Evolutionary conservation across 768 basidiomycete species (phyloP), one percentile per base, ranked within the genome.

Genomic region (Cantharellus cinnabarinus): DNA sequence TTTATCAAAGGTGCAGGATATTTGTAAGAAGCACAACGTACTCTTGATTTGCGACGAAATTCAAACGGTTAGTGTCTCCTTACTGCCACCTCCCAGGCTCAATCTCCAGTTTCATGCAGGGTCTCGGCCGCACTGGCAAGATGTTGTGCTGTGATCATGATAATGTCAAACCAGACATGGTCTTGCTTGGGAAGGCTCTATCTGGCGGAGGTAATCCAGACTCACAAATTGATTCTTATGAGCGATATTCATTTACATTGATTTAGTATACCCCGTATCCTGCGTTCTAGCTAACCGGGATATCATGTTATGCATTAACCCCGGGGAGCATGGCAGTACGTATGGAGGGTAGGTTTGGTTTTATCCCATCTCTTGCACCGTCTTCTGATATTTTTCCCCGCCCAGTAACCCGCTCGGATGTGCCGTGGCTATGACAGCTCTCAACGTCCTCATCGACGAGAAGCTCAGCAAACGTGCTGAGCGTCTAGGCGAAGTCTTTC

Each of bases 1-100:
- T 71, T 77, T 99, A 42, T 68, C 77, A 39, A 72, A 80, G 63
- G 83, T 83, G 37, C 81, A 82, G 57, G 81, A 77, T 58, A 75
- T 97, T 37, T 99, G 95, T 77, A 85, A 85, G 73, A 79, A 86
- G 70, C 80, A 93, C 71, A 89, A 94, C 55, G 89, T 90, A 0
- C 75, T 99, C n/a, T 74, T 99, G 41, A 98, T 99, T 67, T 93
- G 89, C 64, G 95, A 99, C 64, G 95, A 99, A 70, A 91, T 99
- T 62, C 95, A 99, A 71, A 98, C 95, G 48, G 88, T 88, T 59
- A 59, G 74, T 54, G 52, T 10, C 52, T 54, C 38, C 48, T 20
- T 10, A 20, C 42, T 4, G 56, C 7, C 4, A 5, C 2, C 44
- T 20, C 20, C 59, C 20, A 50, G 39, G 42, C 20, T 10, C 44